Base-by-base conservation (phyloP, 169 alveolate genomes). In the Cryptosporidium canis region DNA sequence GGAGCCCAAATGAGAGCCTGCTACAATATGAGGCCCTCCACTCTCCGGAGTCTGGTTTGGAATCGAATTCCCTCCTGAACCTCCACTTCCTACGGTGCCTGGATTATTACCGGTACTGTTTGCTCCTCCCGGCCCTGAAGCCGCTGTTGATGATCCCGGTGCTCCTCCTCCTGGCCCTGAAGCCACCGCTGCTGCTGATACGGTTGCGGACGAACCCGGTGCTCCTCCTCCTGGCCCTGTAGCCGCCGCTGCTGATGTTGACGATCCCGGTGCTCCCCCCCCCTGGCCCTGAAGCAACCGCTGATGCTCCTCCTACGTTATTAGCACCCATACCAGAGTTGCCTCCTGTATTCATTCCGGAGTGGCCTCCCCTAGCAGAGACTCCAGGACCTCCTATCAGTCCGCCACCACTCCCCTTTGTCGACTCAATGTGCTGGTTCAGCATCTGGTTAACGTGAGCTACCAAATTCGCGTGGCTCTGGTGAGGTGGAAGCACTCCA, bases 401-500 rank as follows among this genome's bases (percentile, higher is more conserved):
- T 3, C 24, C 53, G 35, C 12, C 35, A 31, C 29, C 33, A 37
- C 33, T 55, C 7, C 39, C 16, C 44, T 58, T 58, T 56, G 87
- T 27, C n/a, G 87, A 58, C 1, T 77, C 87, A 41, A 77, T 77
- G 37, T 77, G 64, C 31, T 77, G 87, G 33, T 77, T 77, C n/a
- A 77, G 63, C 72, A 77, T 44, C 48, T 77, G 87, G 18, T 77
- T 77, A 11, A 61, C 87, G 27, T 77, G 87, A 21, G 70, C 72
- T 29, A 61, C 72, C 31, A 77, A 44, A 44, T 77, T 77, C 16
- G 87, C 87, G 61, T 77, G 87, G 66, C 87, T 77, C 18, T 55
- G 87, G 37, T 77, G 87, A 29, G 87, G 87, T 24, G 87, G 87
- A 5, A 77, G 29, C 16, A 77, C 72, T 3, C 87, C 87, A 39